These are phyloP conservation scores for Tardiomyces blankii DNA, from an alignment of 1,139 yeast genomes.

Conservation along the genomic window DNA sequence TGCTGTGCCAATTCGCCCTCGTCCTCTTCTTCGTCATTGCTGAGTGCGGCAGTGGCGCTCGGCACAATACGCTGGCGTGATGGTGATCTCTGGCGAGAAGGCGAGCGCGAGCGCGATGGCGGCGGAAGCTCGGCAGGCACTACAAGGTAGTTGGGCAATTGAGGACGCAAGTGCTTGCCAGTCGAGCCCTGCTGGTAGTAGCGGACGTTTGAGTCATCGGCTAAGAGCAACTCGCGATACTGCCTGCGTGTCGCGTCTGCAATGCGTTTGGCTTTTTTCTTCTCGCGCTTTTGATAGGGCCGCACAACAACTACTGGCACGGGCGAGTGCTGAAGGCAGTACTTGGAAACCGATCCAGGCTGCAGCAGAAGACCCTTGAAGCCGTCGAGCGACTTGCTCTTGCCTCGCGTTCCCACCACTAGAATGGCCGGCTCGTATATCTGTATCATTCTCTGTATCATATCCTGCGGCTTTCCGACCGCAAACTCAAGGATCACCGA, in stretches of 20 bases:
- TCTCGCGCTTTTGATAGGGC: constrained; percentile 36
- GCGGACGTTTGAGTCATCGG: no score
- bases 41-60: no score
- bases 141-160: no score
- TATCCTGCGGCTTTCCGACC: constrained; percentile 49
- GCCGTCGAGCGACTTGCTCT: constrained; percentile 26
- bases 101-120: no score
- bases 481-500: constrained; percentile 49
- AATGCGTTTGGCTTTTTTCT: constrained; percentile 23
- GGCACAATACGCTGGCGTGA: no score
- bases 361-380: constrained; percentile 33
- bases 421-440: constrained; percentile 58
- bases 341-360: constrained; percentile 39
- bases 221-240: background rate
- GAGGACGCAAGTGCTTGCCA: no score
- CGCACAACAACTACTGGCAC: constrained; percentile 62
- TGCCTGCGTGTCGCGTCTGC: constrained; percentile 20
- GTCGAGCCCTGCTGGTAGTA: no score
- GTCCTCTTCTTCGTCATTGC: no score
- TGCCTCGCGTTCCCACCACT: constrained; percentile 50
- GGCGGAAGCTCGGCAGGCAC: no score
- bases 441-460: constrained; percentile 40
- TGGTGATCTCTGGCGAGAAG: no score
- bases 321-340: constrained; percentile 54
- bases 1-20: no score